Evolutionary conservation across 2,329 filamentous ascomycete genomes (phyloP).

Genomic region (Neonectria neomacrospora): DNA sequence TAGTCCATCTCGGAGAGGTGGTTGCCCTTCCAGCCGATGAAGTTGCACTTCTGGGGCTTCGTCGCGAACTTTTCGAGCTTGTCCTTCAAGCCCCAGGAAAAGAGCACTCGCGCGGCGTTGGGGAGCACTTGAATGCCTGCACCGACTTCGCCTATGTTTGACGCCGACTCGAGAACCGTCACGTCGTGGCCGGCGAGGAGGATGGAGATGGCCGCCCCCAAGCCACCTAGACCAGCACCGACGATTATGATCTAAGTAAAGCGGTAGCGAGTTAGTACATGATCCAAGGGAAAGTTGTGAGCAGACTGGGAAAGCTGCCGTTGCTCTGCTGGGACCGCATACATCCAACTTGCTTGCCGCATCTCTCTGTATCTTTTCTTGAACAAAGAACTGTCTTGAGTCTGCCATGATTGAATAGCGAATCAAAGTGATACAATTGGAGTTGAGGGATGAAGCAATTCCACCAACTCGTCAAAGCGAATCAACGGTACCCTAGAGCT

Average conservation of each 20-base stretch:
- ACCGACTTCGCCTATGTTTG: conserved; percentile 42
- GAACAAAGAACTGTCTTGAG: conserved; percentile 14
- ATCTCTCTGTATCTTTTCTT: conserved; percentile 28
- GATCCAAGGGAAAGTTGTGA: neutral
- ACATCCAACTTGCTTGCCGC: conserved; percentile 29
- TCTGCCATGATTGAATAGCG: conserved; percentile 14
- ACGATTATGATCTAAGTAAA: conserved; percentile 33
- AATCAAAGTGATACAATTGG: neutral
- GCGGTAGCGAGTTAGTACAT: neutral
- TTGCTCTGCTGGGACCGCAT: neutral
- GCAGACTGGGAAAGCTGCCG: neutral
- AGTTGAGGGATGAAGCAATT: neutral
- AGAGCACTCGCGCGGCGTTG: conserved; percentile 39
- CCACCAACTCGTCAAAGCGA: neutral
- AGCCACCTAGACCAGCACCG: conserved; percentile 43
- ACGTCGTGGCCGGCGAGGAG: conserved; percentile 41
- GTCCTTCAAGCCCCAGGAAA: conserved; percentile 40
- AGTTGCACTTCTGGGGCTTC: conserved; percentile 40
- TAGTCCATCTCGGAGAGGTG: conserved; percentile 41
- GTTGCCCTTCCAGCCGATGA: conserved; percentile 43
- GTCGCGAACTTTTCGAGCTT: conserved; percentile 33
- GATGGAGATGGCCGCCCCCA: conserved; percentile 40
- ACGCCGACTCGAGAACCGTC: conserved; percentile 40
- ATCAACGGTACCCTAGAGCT: neutral
- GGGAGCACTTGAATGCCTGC: conserved; percentile 44